Conservation (phyloP, 257 asterid species). For the Solanum okadae region DNA sequence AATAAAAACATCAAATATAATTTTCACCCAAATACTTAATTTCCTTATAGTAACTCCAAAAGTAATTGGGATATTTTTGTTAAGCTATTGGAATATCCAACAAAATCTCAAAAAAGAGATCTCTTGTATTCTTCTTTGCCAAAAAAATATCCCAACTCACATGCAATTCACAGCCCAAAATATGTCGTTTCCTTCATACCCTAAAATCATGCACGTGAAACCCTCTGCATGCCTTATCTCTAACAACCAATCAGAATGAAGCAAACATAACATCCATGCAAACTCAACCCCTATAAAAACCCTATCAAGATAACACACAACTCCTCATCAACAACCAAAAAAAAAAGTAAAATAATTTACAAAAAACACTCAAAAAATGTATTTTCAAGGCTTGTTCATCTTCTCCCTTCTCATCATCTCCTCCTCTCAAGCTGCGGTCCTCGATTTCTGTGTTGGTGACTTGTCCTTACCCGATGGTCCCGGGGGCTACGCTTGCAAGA, state of each 20-base stretch:
- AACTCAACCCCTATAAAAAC: not conserved
- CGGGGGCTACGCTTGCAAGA: slow-evolving; percentile 61
- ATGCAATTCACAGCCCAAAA: slow-evolving; percentile 14
- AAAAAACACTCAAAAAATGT: slow-evolving; percentile 10
- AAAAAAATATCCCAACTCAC: slow-evolving; percentile 7
- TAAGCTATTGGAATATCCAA: not conserved
- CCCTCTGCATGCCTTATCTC: not conserved
- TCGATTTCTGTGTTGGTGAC: slow-evolving; percentile 71
- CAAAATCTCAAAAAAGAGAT: slow-evolving; percentile 5
- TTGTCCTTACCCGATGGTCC: slow-evolving; percentile 34
- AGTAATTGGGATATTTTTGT: not conserved
- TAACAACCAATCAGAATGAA: not conserved
- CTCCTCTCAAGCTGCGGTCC: slow-evolving; percentile 31
- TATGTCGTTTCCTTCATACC: slow-evolving; percentile 7
- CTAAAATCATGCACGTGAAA: slow-evolving; percentile 4
- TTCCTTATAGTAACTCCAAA: not conserved
- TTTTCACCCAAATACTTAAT: not conserved
- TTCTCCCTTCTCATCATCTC: slow-evolving; percentile 19
- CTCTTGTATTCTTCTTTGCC: not conserved
- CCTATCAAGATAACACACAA: not conserved
- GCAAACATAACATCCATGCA: not conserved
- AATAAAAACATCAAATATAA: not conserved
- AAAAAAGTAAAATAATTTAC: not conserved
- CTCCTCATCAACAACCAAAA: not conserved
- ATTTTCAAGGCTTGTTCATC: slow-evolving; percentile 8